A percentile compares a stretch with the other conserved stretches of the same genome.
phyloP scores from a whole-genome alignment of 805 yeast genomes.

The Cyberlindnera euphorbiiphila region DNA sequence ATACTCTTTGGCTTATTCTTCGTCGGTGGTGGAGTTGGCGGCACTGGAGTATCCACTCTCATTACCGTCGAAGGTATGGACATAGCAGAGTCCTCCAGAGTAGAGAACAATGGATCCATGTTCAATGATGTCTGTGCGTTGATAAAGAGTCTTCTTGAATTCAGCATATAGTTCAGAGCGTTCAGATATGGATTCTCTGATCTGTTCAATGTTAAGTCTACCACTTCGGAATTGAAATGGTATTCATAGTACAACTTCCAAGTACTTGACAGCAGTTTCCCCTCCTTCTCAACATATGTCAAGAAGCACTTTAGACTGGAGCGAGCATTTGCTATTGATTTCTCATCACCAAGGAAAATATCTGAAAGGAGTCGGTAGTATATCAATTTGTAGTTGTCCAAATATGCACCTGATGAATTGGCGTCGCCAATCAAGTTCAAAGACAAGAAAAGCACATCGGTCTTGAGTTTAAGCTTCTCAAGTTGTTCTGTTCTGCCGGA shows the following conservation, averaged over 20 bases:
- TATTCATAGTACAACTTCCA: slow-evolving; percentile 24
- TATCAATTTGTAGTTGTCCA: slow-evolving; percentile 25
- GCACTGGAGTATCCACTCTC: slow-evolving; percentile 1
- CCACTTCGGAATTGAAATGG: slow-evolving; percentile 21
- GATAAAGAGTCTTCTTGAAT: slow-evolving; percentile 29
- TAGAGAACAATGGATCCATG: slow-evolving; percentile 46
- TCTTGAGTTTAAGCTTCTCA: slow-evolving; percentile 4
- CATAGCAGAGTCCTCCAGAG: slow-evolving; percentile 47
- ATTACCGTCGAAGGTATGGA: slow-evolving; percentile 37
- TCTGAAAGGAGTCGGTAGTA: slow-evolving; percentile 22
- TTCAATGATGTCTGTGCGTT: slow-evolving; percentile 32
- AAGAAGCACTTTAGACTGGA: slow-evolving; percentile 18
- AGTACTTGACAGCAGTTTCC: slow-evolving; percentile 13
- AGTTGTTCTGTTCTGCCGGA: slow-evolving; percentile 17
- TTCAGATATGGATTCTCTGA: slow-evolving; percentile 21
- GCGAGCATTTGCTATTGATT: slow-evolving; percentile 7
- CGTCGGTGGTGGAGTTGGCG: slow-evolving; percentile 9
- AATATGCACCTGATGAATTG: slow-evolving; percentile 6
- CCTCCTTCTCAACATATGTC: slow-evolving; percentile 20
- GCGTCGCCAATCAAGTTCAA: slow-evolving; percentile 12
- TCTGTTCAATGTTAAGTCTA: slow-evolving; percentile 14
- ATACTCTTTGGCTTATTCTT: slow-evolving; percentile 20
- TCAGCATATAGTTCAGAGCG: slow-evolving; percentile 29
- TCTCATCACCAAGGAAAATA: slow-evolving; percentile 10
- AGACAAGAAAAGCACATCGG: slow-evolving; percentile 17